Conservation (phyloP, 345 rosid genomes). For the Adansonia digitata region DNA sequence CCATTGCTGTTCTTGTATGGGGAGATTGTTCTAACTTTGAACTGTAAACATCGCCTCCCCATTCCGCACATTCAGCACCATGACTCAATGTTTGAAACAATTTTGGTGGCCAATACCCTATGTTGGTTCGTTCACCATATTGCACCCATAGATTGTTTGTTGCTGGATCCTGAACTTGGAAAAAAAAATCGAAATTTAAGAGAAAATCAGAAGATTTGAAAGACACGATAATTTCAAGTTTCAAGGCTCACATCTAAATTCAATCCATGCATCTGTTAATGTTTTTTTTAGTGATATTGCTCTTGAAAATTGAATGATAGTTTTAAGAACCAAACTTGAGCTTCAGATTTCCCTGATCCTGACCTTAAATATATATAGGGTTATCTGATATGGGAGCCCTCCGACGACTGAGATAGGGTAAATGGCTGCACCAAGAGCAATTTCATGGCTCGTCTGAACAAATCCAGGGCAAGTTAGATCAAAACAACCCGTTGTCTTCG, state of each 20-base stretch:
- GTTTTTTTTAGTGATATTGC: not conserved
- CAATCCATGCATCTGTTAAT: not conserved
- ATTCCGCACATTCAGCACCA: conserved; percentile 37
- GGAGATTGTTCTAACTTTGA: conserved; percentile 33
- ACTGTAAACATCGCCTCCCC: conserved; percentile 70
- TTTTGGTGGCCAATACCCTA: conserved; percentile 50
- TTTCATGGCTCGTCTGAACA: conserved; percentile 47
- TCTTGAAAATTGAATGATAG: not conserved
- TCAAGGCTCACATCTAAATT: not conserved
- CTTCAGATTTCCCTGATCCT: not conserved
- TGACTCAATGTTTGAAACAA: conserved; percentile 28
- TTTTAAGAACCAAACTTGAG: not conserved
- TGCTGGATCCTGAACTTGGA: conserved; percentile 27
- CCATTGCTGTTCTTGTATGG: conserved; percentile 55
- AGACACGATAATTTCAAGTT: not conserved
- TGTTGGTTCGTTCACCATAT: conserved; percentile 38
- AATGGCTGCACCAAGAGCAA: conserved; percentile 56
- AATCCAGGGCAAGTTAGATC: conserved; percentile 61
- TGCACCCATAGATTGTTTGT: conserved; percentile 57
- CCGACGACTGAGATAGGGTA: conserved; percentile 34
- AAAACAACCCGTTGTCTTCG: conserved; percentile 50
- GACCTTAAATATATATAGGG: conserved; percentile 42
- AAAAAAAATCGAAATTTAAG: not conserved
- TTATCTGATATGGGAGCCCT: conserved; percentile 47
- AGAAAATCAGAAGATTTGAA: not conserved